phyloP scores from a whole-genome alignment of 106 monocot genomes.

The Allium fistulosum region DNA sequence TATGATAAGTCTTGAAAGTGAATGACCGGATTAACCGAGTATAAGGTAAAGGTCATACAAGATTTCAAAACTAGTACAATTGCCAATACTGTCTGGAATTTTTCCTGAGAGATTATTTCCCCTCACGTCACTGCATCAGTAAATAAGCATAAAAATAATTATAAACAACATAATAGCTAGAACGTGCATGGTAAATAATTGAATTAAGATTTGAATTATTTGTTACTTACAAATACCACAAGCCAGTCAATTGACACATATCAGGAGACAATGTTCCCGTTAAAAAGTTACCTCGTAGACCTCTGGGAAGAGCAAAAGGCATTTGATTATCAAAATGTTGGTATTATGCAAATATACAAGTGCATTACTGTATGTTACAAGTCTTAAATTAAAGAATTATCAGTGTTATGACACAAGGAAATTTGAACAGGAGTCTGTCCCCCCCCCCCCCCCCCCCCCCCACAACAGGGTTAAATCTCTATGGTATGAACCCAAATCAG shows the following conservation, averaged over 20 bases:
- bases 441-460: no score
- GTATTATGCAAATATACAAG: not conserved
- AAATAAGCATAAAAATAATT: not conserved
- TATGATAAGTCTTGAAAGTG: not conserved
- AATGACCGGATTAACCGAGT: no score
- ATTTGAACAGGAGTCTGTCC: not conserved
- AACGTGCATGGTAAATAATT: not conserved
- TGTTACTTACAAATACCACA: conserved; percentile 92
- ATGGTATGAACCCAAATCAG: no score
- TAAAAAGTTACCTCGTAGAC: conserved; percentile 73
- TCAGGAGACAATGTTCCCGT: conserved; percentile 84
- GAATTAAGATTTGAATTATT: no score
- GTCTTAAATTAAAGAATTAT: not conserved
- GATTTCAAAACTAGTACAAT: conserved; percentile 95
- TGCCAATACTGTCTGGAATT: conserved; percentile 87
- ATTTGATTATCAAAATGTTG: not conserved
- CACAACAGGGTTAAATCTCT: no score
- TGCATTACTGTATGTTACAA: not conserved
- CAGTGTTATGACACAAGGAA: not conserved
- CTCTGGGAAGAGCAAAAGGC: conserved; percentile 21
- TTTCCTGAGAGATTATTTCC: conserved; percentile 86
- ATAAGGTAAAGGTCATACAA: conserved; percentile 19
- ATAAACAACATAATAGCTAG: not conserved
- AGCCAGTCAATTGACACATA: conserved; percentile 77
- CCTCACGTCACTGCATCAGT: conserved; percentile 68